Evolutionary conservation across 768 basidiomycete species (phyloP), one percentile per base, ranked within the genome.

Genomic region (Podaxis mareebaensis): DNA sequence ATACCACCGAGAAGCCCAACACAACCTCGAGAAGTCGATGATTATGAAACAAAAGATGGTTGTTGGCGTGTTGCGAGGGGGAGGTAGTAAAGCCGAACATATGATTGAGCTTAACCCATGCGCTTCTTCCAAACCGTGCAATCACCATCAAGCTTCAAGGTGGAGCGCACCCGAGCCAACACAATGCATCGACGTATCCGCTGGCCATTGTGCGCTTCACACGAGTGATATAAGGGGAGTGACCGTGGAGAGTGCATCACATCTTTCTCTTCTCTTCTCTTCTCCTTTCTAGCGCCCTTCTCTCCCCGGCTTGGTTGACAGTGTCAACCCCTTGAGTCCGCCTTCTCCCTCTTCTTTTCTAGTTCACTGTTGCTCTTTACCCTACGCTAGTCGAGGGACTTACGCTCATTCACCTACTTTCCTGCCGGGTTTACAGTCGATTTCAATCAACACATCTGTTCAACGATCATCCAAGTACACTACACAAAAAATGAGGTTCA

Each of bases 401-500:
- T 53, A 63, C 60, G 59, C 52, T 64, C 58, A 59, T 62, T 53
- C 22, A 39, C 48, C 49, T n/a, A 57, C 7, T 53, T 53, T 40
- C 53, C 11, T 46, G 33, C 33, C 33, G 22, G 24, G 12, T 39
- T 64, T 53, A 56, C 51, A 49, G 8, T 49, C 30, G 22, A 39
- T 26, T 39, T 40, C 20, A 36, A 36, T n/a, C 33, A 36, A n/a
- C 36, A 22, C 36, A 28, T 49, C 39, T 40, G 51, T 49, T 52
- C 42, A 24, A 24, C 36, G 8, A 54, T 56, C 48, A 36, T 28
- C 17, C 33, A 17, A 22, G 11, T 36, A 26, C 30, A 17, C 8
- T 36, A 51, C 53, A 52, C 54, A 46, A 33, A 61, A 39, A 51
- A 74, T 74, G 73, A 70, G 68, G 67, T 73, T 71, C 61, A 65